These are phyloP conservation scores for Grosmannia clavigera DNA, from an alignment of 2,329 filamentous ascomycete species.

Conservation along the genomic window DNA sequence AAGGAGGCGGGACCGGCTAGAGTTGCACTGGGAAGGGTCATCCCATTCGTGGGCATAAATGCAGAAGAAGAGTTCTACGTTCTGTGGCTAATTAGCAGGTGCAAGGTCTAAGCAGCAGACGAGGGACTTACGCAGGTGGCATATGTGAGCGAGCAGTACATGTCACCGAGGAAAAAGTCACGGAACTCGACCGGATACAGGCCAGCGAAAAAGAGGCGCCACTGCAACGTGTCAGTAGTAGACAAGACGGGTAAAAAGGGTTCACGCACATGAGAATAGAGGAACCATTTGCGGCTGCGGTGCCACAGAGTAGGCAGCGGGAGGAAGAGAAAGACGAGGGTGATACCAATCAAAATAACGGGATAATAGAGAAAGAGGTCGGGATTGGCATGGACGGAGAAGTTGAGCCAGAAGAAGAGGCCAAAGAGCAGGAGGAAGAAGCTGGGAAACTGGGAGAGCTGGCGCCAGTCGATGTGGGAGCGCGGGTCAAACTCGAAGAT, in stretches of 20 bases:
- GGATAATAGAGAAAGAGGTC: conserved; percentile 77
- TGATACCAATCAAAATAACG: conserved; percentile 61
- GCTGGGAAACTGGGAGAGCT: conserved; percentile 75
- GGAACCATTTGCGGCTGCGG: conserved; percentile 70
- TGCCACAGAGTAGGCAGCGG: conserved; percentile 65
- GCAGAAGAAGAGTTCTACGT: conserved; percentile 89
- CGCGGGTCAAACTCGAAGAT: conserved; percentile 93
- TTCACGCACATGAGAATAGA: conserved; percentile 67
- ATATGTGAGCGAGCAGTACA: conserved; percentile 94
- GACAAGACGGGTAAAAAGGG: not conserved
- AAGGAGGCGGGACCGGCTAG: conserved; percentile 65
- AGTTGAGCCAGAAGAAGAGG: conserved; percentile 81
- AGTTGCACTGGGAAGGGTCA: conserved; percentile 68
- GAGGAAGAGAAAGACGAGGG: conserved; percentile 57
- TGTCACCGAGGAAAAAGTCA: conserved; percentile 95
- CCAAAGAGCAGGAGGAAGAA: conserved; percentile 71
- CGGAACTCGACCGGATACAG: conserved; percentile 90
- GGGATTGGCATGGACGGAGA: conserved; percentile 52
- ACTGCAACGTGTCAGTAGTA: conserved; percentile 34
- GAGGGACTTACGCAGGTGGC: conserved; percentile 58
- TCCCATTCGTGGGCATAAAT: conserved; percentile 73
- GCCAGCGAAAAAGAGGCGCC: conserved; percentile 73
- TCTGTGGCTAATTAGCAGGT: conserved; percentile 33
- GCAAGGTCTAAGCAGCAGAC: too few species aligned
- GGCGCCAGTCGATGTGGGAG: conserved; percentile 78